Evolutionary conservation across 805 yeast genomes (phyloP).

Genomic region (Candida rishiriensis): DNA sequence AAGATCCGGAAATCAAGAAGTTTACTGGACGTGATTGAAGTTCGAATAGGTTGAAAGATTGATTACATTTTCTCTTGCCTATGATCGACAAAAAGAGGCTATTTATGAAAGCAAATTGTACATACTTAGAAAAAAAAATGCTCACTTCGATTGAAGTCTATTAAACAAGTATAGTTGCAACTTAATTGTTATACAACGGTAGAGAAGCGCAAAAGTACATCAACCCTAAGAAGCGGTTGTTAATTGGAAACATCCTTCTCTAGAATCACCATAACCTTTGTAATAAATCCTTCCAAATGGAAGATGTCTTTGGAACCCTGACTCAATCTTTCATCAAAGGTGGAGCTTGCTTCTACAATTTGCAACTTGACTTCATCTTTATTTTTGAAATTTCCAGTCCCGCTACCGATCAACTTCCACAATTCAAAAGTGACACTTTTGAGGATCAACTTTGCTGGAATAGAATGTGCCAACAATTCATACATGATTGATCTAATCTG

Average conservation of each 20-base stretch:
- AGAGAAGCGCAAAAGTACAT: too few species aligned
- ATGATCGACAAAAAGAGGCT: too few species aligned
- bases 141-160: too few species aligned
- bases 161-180: too few species aligned
- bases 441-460: conserved; percentile 79
- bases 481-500: conserved; percentile 67
- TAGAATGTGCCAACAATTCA: conserved; percentile 88
- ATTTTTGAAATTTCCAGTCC: conserved; percentile 11
- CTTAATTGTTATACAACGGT: too few species aligned
- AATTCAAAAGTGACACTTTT: conserved; percentile 47
- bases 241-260: conserved; percentile 34
- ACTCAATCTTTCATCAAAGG: conserved; percentile 80
- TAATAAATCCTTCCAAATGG: conserved; percentile 92
- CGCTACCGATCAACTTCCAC: conserved; percentile 21
- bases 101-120: too few species aligned
- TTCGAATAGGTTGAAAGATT: neutral
- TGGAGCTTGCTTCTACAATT: conserved; percentile 57
- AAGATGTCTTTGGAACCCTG: conserved; percentile 86
- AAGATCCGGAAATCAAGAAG: conserved; percentile 45
- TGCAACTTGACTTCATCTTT: conserved; percentile 32
- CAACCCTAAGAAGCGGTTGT: too few species aligned
- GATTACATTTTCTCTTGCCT: neutral
- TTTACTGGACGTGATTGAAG: conserved; percentile 27
- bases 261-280: conserved; percentile 75
- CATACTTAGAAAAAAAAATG: neutral